Base-by-base conservation (phyloP, 2,329 filamentous ascomycete genomes). In the Alternaria novae-zelandiae region DNA sequence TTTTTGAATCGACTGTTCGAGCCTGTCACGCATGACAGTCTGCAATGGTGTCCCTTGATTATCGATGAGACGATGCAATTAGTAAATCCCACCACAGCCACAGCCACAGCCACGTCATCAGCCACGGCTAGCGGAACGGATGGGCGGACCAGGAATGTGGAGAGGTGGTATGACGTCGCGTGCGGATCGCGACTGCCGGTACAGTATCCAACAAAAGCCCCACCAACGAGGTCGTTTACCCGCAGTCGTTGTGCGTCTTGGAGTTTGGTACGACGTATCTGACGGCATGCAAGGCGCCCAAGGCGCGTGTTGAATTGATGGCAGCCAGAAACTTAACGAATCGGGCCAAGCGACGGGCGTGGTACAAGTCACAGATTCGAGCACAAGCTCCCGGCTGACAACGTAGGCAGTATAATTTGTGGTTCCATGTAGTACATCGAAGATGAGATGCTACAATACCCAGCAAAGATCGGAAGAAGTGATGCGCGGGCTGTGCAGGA, bases 151-250 rank as follows among this genome's bases (percentile, higher is more conserved):
- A 32, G 20, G 47, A 13, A 53, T 58, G 59, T 17, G 36, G 49
- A 47, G 51, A 23, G 45, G 30, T 30, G 45, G 58, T 49, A 47
- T 55, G 57, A 59, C 57, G 57, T 54, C 47, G 11, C 13, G 25
- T n/a, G 49, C 57, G 57, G 57, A 51, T 59, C 36, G 57, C 26
- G 57, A 46, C 28, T 59, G 49, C 57, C 57, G 57, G 47, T 36
- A 25, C 13, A 26, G 57, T 46, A 54, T 20, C 57, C 32, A 59
- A 23, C 32, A 45, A 45, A 26, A 13, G 41, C 54, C 46, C 54
- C 54, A 36, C 60, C 44, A 59, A 43, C 8, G 28, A 32, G 50
- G 50, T 45, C 47, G 43, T 20, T 36, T 43, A 28, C 20, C 45
- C 26, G 20, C 5, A 23, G 32, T 26, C 25, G 28, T 26, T 44